A percentile compares a stretch with the other conserved stretches of the same genome.
Evolutionary conservation across 2,329 filamentous ascomycete species (phyloP).

Genomic region (Fusarium sp.): DNA sequence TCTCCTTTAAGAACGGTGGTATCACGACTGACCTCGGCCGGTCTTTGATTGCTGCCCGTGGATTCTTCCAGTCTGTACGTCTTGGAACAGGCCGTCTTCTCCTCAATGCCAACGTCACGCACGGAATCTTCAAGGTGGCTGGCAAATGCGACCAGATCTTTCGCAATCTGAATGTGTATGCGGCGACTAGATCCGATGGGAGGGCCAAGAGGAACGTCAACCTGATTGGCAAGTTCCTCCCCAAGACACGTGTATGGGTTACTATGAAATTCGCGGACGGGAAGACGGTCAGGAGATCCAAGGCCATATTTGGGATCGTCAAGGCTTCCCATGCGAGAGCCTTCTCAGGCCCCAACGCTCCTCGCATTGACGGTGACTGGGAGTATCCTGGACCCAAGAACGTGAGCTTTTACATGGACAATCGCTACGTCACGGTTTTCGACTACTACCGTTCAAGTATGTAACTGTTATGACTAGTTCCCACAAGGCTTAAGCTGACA

Average conservation of each 20-base stretch:
- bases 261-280: constrained; percentile 48
- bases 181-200: constrained; percentile 15
- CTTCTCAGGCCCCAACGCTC: constrained; percentile 30
- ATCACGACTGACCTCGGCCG: constrained; percentile 47
- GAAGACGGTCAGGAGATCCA: constrained; percentile 46
- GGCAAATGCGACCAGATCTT: constrained; percentile 54
- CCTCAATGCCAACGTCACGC: constrained; percentile 67
- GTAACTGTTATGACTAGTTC: not conserved
- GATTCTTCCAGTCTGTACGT: constrained; percentile 68
- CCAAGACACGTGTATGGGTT: constrained; percentile 53
- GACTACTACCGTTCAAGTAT: constrained; percentile 60
- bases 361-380: constrained; percentile 37
- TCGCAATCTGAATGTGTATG: constrained; percentile 31
- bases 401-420: constrained; percentile 48
- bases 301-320: constrained; percentile 47
- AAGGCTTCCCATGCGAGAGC: constrained; percentile 35
- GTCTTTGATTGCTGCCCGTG: constrained; percentile 58
- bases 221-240: constrained; percentile 52
- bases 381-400: constrained; percentile 50
- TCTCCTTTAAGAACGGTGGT: constrained; percentile 53
- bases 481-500: constrained; percentile 13
- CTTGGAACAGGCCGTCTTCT: constrained; percentile 65
- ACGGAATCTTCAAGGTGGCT: constrained; percentile 62
- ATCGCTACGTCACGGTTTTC: constrained; percentile 53
- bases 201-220: constrained; percentile 35